Conservation (phyloP, 2,329 filamentous ascomycete genomes). For the Aspergillus ochraceoroseus region DNA sequence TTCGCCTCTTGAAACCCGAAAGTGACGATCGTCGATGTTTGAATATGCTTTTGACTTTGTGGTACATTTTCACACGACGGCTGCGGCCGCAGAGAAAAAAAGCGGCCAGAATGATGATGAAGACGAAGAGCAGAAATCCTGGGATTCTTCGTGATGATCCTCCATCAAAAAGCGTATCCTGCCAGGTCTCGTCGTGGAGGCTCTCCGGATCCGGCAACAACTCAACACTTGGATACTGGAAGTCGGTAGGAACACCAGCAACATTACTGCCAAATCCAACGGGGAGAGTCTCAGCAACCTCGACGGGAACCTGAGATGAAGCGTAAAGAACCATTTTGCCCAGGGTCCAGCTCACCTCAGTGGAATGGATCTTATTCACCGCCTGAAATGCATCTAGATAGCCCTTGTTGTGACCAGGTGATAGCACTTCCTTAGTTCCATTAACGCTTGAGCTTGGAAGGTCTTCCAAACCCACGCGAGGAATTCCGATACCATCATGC, state of each 20-base stretch:
- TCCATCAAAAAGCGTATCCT: constrained; percentile 59
- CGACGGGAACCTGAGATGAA: constrained; percentile 73
- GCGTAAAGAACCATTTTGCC: constrained; percentile 96
- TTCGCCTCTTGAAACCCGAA: constrained; percentile 44
- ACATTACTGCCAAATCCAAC: constrained; percentile 91
- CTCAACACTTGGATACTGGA: constrained; percentile 63
- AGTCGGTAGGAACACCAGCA: constrained; percentile 65
- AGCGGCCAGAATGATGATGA: constrained; percentile 63
- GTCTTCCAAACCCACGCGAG: constrained; percentile 72
- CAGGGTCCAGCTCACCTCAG: constrained; percentile 94
- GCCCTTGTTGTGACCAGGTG: constrained; percentile 65
- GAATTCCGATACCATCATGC: constrained; percentile 92
- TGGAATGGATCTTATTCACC: constrained; percentile 82
- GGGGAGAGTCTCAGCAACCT: constrained; percentile 57
- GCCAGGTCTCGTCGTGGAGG: constrained; percentile 51
- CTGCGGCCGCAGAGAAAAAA: constrained; percentile 78
- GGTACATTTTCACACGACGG: constrained; percentile 59
- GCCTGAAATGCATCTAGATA: constrained; percentile 85
- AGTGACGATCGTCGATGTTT: constrained; percentile 31
- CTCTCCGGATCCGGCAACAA: constrained; percentile 32
- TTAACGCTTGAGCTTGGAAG: constrained; percentile 56
- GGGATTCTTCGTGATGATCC: constrained; percentile 65
- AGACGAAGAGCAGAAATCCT: constrained; percentile 69
- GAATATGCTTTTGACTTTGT: constrained; percentile 47
- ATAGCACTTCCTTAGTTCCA: constrained; percentile 64